These are phyloP conservation scores for Thielaviopsis euricoi DNA, from an alignment of 2,329 filamentous ascomycete species.

Conservation along the genomic window DNA sequence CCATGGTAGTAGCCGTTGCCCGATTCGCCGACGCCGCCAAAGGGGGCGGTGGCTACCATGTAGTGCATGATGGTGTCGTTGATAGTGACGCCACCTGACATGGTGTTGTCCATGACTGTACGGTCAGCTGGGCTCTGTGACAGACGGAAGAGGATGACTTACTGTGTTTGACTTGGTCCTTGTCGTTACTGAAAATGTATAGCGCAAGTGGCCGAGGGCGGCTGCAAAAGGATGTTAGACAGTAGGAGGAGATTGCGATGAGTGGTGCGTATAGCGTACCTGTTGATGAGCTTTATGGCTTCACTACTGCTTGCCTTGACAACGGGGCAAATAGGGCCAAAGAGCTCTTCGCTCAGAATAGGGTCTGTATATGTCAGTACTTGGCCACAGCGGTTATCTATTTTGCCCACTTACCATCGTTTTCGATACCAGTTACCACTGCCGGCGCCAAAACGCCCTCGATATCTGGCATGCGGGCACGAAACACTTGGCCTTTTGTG, in stretches of 20 bases:
- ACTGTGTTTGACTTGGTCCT: constrained; percentile 20
- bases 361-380: constrained; percentile 21
- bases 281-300: constrained; percentile 16
- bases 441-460: constrained; percentile 11
- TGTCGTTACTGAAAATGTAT: constrained; percentile 24
- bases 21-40: constrained; percentile 33
- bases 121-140: background rate
- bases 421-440: background rate
- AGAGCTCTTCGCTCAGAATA: constrained; percentile 28
- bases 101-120: constrained; percentile 20
- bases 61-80: constrained; percentile 32
- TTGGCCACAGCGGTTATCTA: constrained; percentile 22
- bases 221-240: constrained; percentile 13
- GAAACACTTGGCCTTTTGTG: constrained; percentile 20
- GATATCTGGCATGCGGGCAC: constrained; percentile 18
- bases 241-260: background rate
- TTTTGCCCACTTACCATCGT: background rate
- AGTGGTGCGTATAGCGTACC: background rate
- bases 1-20: constrained; percentile 34
- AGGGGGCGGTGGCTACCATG: constrained; percentile 24
- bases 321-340: constrained; percentile 27
- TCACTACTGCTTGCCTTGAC: constrained; percentile 19
- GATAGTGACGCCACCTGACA: constrained; percentile 33
- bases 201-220: constrained; percentile 23
- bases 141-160: constrained; percentile 7